Conservation (phyloP, 2,329 filamentous ascomycete genomes). For the Ascochyta lentis region DNA sequence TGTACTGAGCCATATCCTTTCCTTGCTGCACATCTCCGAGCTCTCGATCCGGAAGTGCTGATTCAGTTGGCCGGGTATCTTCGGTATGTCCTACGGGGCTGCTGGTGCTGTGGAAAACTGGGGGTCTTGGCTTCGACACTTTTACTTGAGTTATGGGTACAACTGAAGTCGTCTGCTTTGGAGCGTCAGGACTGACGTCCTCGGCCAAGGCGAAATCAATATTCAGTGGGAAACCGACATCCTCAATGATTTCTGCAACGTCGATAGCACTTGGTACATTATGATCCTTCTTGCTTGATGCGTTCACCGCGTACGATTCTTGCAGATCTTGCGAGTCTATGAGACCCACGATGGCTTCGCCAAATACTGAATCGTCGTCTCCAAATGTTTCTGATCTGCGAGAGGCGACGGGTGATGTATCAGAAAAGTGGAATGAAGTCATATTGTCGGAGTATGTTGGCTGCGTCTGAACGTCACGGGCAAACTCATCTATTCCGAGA, state of each 20-base stretch:
- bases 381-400: conserved; percentile 31
- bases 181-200: neutral
- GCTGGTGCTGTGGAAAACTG: neutral
- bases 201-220: neutral
- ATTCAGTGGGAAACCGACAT: conserved; percentile 13
- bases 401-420: neutral
- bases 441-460: neutral
- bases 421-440: neutral
- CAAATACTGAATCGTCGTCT: conserved; percentile 41
- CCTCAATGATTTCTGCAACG: conserved; percentile 9
- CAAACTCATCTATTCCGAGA: conserved; percentile 23
- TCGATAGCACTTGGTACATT: neutral
- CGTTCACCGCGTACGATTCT: neutral
- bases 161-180: neutral
- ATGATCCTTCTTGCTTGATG: neutral
- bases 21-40: neutral
- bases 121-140: neutral
- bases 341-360: conserved; percentile 42
- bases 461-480: neutral
- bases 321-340: conserved; percentile 38
- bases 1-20: neutral
- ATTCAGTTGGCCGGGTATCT: neutral
- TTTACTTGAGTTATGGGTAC: neutral
- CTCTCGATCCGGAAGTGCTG: neutral
- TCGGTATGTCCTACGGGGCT: neutral